Evolutionary conservation across 176 grass and related monocot species (phyloP).

Genomic region (Pontederia paniculata): DNA sequence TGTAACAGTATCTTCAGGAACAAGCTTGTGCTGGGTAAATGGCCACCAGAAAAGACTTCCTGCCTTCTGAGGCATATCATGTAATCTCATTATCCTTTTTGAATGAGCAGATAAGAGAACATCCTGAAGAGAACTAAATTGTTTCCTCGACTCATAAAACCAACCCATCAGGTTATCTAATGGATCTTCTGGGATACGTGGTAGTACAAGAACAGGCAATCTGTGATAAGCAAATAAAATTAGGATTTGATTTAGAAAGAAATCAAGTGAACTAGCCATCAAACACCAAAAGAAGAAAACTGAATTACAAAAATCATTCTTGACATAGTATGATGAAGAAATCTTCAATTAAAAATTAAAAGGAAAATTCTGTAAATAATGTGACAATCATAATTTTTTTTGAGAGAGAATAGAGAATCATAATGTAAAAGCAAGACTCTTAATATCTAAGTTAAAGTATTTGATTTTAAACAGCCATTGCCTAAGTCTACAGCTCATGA

Average conservation of each 20-base stretch:
- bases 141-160: slow-evolving; percentile 59
- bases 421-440: too few species aligned
- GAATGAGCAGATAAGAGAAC: slow-evolving; percentile 52
- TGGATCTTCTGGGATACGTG: slow-evolving; percentile 73
- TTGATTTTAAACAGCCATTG: too few species aligned
- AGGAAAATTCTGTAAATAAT: too few species aligned
- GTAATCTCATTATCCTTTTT: slow-evolving; percentile 56
- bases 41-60: slow-evolving; percentile 87
- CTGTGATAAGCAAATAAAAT: slow-evolving; percentile 23
- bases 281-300: too few species aligned
- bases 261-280: too few species aligned
- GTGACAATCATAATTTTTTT: too few species aligned
- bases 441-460: too few species aligned
- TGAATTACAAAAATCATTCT: too few species aligned
- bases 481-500: too few species aligned
- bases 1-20: slow-evolving; percentile 63
- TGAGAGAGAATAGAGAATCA: too few species aligned
- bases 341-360: too few species aligned
- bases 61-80: slow-evolving; percentile 64
- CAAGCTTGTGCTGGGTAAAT: slow-evolving; percentile 90
- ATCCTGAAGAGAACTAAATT: slow-evolving; percentile 53
- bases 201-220: slow-evolving; percentile 56
- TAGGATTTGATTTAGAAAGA: slow-evolving; percentile 5
- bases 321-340: too few species aligned
- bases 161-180: slow-evolving; percentile 62